Conservation (phyloP, 345 rosid genomes). For the Moricandia moricandioides region DNA sequence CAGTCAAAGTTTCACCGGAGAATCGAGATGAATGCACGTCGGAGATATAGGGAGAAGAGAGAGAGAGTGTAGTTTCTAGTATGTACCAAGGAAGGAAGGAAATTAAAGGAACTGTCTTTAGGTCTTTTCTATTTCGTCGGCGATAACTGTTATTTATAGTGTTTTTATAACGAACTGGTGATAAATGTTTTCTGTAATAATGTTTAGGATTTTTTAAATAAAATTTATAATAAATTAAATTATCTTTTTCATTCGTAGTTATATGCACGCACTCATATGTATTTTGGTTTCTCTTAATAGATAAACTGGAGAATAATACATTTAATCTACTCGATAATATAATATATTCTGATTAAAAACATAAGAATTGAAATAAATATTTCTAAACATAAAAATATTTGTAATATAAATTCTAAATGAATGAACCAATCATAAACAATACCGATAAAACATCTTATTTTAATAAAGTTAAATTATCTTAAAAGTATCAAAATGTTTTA, state of each 20-base stretch:
- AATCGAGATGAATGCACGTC: slow-evolving; percentile 20
- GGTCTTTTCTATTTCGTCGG: slow-evolving; percentile 28
- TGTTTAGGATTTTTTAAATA: not conserved
- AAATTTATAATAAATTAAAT: not conserved
- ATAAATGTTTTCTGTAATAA: not conserved
- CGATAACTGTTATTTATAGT: slow-evolving; percentile 17
- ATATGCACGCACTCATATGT: slow-evolving; percentile 3
- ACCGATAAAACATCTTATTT: no score
- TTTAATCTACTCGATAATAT: not conserved
- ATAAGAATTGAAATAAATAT: no score
- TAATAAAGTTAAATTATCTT: no score
- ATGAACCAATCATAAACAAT: no score
- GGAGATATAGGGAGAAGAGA: slow-evolving; percentile 13
- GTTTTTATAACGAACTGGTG: not conserved
- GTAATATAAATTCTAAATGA: no score
- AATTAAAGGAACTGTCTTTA: slow-evolving; percentile 5
- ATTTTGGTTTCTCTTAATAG: not conserved
- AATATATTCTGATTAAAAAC: no score
- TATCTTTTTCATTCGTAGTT: not conserved
- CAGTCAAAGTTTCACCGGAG: slow-evolving; percentile 13
- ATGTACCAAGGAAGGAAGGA: not conserved
- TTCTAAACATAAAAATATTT: no score
- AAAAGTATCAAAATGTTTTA: no score
- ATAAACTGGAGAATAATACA: not conserved
- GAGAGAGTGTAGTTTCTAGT: not conserved